Percentiles rank a stretch among this genome's conserved stretches.
These are phyloP conservation scores for Dendrocalamus sinicus DNA, from an alignment of 176 grass and related monocot species.

Conservation along the genomic window DNA sequence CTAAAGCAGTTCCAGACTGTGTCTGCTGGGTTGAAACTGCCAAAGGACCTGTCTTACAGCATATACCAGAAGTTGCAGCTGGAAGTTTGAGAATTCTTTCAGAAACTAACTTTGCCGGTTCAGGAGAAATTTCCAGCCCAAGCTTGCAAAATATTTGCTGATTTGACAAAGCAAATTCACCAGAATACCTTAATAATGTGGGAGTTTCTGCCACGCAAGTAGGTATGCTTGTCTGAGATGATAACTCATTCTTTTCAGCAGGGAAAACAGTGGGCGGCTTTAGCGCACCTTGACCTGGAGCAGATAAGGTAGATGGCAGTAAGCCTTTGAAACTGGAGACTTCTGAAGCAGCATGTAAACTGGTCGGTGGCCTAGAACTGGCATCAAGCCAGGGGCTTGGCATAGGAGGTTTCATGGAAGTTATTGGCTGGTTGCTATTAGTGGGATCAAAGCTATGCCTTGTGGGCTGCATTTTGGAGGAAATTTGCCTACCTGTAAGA, in stretches of 20 bases:
- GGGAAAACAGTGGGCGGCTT: slow-evolving; percentile 19
- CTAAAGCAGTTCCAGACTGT: slow-evolving; percentile 18
- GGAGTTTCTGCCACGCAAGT: slow-evolving; percentile 23
- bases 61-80: slow-evolving; percentile 21
- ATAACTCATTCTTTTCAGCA: slow-evolving; percentile 42
- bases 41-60: slow-evolving; percentile 15
- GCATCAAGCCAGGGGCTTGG: slow-evolving; percentile 34
- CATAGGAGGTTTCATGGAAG: slow-evolving; percentile 50
- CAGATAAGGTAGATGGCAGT: slow-evolving; percentile 31
- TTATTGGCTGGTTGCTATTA: slow-evolving; percentile 48
- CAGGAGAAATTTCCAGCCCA: slow-evolving; percentile 28
- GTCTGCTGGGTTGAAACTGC: slow-evolving; percentile 38
- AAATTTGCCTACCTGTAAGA: slow-evolving; percentile 58
- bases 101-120: slow-evolving; percentile 18
- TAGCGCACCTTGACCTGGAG: slow-evolving; percentile 40
- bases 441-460: slow-evolving; percentile 56
- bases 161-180: slow-evolving; percentile 30
- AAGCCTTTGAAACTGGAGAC: slow-evolving; percentile 25
- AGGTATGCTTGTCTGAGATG: slow-evolving; percentile 19
- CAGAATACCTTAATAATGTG: slow-evolving; percentile 21
- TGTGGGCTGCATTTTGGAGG: slow-evolving; percentile 45
- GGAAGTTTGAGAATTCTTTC: slow-evolving; percentile 30
- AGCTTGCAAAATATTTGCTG: slow-evolving; percentile 16
- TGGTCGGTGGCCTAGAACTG: slow-evolving; percentile 19
- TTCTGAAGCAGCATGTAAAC: slow-evolving; percentile 39